Base-by-base conservation (phyloP, 495 filamentous ascomycete species). In the Pyrenula aspistea region DNA sequence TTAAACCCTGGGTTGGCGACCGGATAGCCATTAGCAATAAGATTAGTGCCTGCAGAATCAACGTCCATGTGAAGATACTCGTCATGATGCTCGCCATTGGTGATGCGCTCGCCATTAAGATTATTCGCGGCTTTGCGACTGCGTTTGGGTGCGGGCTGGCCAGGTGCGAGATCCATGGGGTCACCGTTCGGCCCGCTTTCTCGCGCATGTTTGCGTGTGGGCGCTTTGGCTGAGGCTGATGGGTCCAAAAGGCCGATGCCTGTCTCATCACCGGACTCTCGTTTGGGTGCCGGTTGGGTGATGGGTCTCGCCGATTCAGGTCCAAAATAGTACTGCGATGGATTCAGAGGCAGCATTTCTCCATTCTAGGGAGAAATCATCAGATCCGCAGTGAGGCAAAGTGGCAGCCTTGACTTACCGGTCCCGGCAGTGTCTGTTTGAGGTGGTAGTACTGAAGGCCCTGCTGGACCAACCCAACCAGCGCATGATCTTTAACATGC, bases 401-500 rank as follows among this genome's bases (percentile, higher is more conserved):
- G 42, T 12, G 63, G 19, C 15, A 36, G 55, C 22, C 21, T 55
- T 19, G 52, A 56, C 53, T 47, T 55, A 53, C 24, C 36, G 54
- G 50, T 42, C 51, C 48, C 50, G 53, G n/a, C 15, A 24, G 24
- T 1, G 12, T 2, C 31, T 84, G 77, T 58, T 89, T 81, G 51
- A 85, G 71, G 58, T 88, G 82, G 67, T 87, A 76, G 68, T 85
- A 89, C 63, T 86, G 75, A 36, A 92, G 73, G 58, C 87, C 88
- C 72, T 87, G 88, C 66, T 90, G 87, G 58, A 92, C 73, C 56
- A 90, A 71, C 56, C 79, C 77, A 24, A 91, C 84, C 64, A 92
- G 73, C 54, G 87, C 84, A 74, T 88, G 85, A 53, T 77, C 80
- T 67, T 82, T 81, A 67, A 91, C 86, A 70, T 87, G 80, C 55